A percentile compares a stretch with the other conserved stretches of the same genome.
These are phyloP conservation scores for Monosporozyma yasuniensis DNA, from an alignment of 805 yeast species.

Conservation along the genomic window DNA sequence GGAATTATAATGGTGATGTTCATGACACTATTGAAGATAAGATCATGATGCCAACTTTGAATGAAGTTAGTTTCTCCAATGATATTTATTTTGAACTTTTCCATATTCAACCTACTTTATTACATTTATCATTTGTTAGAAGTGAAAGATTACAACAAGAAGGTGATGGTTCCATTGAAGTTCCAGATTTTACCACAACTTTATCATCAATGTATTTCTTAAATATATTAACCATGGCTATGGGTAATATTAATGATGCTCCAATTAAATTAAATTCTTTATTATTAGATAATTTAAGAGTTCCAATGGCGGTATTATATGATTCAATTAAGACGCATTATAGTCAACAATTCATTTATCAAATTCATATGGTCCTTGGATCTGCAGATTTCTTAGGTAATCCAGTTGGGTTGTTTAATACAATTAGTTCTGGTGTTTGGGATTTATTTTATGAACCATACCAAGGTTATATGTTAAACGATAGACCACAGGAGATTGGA, in stretches of 20 bases:
- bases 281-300: constrained; percentile 79
- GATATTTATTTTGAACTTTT: constrained; percentile 89
- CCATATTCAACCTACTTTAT: constrained; percentile 83
- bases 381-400: constrained; percentile 95
- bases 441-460: constrained; percentile 97
- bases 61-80: constrained; percentile 41
- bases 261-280: constrained; percentile 85
- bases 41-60: constrained; percentile 63
- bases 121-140: constrained; percentile 84
- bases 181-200: constrained; percentile 40
- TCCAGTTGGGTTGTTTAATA: constrained; percentile 93
- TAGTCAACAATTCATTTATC: constrained; percentile 85
- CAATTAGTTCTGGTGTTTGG: constrained; percentile 87
- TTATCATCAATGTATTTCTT: constrained; percentile 53
- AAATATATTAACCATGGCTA: constrained; percentile 88
- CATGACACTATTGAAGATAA: constrained; percentile 24
- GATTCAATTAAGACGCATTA: constrained; percentile 76
- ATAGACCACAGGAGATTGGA: constrained; percentile 92
- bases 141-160: constrained; percentile 69
- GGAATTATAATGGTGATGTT: constrained; percentile 34
- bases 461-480: constrained; percentile 88
- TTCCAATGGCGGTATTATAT: constrained; percentile 64
- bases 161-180: constrained; percentile 33
- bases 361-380: constrained; percentile 84
- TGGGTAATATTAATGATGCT: constrained; percentile 95